These are phyloP conservation scores for Mytilinidion resinicola DNA, from an alignment of 495 filamentous ascomycete species.

Conservation along the genomic window DNA sequence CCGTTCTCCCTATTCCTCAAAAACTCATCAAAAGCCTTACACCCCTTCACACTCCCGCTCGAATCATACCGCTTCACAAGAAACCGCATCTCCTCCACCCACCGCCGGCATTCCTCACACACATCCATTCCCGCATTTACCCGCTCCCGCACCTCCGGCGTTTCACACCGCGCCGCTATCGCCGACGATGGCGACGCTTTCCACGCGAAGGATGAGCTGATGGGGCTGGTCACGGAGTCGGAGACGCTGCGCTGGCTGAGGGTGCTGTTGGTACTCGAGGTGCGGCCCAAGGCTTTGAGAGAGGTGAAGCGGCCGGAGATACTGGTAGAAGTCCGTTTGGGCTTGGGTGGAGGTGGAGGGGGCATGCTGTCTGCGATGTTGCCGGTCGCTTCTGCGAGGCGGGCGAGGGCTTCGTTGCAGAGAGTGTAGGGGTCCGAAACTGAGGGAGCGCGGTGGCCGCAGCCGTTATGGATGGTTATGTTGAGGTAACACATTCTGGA, in stretches of 20 bases:
- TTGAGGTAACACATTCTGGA: slow-evolving; percentile 19
- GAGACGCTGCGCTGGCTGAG: not conserved
- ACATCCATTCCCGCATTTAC: slow-evolving; percentile 1
- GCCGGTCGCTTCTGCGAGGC: not conserved
- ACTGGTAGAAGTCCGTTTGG: too few relatives aligned
- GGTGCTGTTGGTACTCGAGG: too few relatives aligned
- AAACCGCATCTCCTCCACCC: slow-evolving; percentile 8
- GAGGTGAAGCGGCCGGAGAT: too few relatives aligned
- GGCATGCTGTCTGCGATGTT: not conserved
- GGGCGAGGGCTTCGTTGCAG: slow-evolving; percentile 1
- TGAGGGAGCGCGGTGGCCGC: slow-evolving; percentile 7
- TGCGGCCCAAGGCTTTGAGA: too few relatives aligned
- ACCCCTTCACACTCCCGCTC: slow-evolving; percentile 8
- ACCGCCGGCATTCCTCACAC: slow-evolving; percentile 3
- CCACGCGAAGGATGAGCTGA: not conserved
- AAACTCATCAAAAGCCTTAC: slow-evolving; percentile 11
- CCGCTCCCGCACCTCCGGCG: not conserved
- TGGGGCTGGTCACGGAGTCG: not conserved
- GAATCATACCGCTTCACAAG: slow-evolving; percentile 5
- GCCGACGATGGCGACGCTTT: not conserved
- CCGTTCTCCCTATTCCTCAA: slow-evolving; percentile 2
- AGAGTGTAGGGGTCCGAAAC: slow-evolving; percentile 5
- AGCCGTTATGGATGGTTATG: slow-evolving; percentile 12
- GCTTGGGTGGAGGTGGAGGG: not conserved
- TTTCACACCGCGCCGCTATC: not conserved